Conservation (phyloP, 106 monocot species). For the Hemerocallis citrina region DNA sequence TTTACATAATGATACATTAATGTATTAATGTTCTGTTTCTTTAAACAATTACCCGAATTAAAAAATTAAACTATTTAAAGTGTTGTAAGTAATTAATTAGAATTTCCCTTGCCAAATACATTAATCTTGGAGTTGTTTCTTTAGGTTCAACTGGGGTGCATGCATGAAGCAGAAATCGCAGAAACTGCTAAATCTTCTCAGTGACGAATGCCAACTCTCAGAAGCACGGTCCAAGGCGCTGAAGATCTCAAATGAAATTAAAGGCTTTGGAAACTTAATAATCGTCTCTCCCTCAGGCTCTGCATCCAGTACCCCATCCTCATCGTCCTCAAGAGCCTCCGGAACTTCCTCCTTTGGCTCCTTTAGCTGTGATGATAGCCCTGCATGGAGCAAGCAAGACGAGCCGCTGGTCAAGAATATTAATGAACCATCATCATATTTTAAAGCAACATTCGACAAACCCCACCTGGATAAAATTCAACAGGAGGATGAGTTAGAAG, state of each 20-base stretch:
- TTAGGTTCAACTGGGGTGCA: constrained; percentile 13
- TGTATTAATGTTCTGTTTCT: too few relatives aligned
- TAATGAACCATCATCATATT: too few relatives aligned
- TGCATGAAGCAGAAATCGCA: constrained; percentile 13
- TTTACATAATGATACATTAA: too few relatives aligned
- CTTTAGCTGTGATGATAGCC: not conserved
- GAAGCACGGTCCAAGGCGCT: constrained; percentile 7
- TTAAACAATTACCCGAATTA: too few relatives aligned
- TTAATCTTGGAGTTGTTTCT: too few relatives aligned
- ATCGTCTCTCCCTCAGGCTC: not conserved
- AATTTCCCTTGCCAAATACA: too few relatives aligned
- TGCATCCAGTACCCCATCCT: not conserved
- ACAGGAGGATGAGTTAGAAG: not conserved
- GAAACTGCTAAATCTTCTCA: constrained; percentile 2
- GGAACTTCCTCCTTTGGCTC: constrained; percentile 4
- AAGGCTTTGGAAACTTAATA: constrained; percentile 8
- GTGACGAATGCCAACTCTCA: not conserved
- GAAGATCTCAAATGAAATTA: constrained; percentile 9
- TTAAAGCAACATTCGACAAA: not conserved
- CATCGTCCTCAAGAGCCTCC: not conserved
- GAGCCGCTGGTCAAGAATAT: not conserved
- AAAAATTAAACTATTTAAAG: too few relatives aligned
- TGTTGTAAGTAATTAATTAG: too few relatives aligned
- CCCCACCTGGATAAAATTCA: not conserved
- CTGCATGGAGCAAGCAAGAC: not conserved